Evolutionary conservation across 345 rosid species (phyloP).

Genomic region (Brassica nigra): DNA sequence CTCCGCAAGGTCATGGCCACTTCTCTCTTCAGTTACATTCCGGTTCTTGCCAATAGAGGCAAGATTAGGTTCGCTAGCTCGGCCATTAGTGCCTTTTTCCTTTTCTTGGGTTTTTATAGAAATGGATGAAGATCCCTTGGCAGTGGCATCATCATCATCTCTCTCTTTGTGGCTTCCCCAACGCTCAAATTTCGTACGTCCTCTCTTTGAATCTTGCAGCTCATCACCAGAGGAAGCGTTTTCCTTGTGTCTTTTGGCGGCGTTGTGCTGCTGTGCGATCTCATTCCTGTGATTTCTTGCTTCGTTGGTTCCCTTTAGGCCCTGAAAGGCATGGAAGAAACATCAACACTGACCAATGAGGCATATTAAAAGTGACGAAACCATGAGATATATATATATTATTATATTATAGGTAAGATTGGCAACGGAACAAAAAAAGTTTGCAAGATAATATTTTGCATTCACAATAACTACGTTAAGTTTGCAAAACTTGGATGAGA

Average conservation of each 20-base stretch:
- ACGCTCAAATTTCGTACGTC: constrained; percentile 87
- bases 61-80: constrained; percentile 43
- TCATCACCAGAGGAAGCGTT: constrained; percentile 80
- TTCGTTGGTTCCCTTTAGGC: constrained; percentile 50
- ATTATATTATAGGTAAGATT: background rate
- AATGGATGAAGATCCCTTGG: constrained; percentile 54
- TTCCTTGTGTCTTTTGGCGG: constrained; percentile 60
- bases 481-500: constrained; percentile 30
- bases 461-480: constrained; percentile 39
- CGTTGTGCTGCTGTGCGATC: constrained; percentile 46
- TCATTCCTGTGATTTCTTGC: constrained; percentile 47
- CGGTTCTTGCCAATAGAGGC: constrained; percentile 49
- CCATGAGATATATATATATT: constrained; percentile 10
- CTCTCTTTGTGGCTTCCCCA: constrained; percentile 96
- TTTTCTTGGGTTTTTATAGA: constrained; percentile 63
- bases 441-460: constrained; percentile 26
- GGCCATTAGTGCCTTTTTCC: constrained; percentile 49
- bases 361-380: constrained; percentile 22
- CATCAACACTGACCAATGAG: constrained; percentile 13
- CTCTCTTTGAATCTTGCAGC: constrained; percentile 71
- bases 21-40: constrained; percentile 50
- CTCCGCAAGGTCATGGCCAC: constrained; percentile 47
- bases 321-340: constrained; percentile 54
- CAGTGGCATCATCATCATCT: constrained; percentile 60
- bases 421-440: constrained; percentile 22